phyloP scores from a whole-genome alignment of 352 stramenopile species.

The Pythium sukuiense region DNA sequence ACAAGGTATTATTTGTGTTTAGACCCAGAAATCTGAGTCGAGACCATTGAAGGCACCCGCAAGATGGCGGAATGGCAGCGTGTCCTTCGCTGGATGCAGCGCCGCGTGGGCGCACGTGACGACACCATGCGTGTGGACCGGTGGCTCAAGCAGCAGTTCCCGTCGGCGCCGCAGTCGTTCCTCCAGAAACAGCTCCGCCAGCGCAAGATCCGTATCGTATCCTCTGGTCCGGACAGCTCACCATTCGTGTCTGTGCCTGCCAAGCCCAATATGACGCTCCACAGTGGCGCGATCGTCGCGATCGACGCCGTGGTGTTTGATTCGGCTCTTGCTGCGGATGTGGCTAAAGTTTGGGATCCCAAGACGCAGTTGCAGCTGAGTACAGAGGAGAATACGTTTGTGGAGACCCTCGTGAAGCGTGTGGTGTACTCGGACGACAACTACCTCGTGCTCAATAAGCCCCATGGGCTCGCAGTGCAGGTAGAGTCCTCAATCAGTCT shows the following conservation, averaged over 20 bases:
- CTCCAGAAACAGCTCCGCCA: conserved; percentile 65
- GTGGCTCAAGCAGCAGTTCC: conserved; percentile 61
- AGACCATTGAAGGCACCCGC: neutral
- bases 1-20: neutral
- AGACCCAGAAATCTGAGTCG: conserved; percentile 8
- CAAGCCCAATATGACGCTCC: conserved; percentile 39
- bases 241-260: neutral
- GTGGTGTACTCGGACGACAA: conserved; percentile 55
- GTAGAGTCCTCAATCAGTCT: conserved; percentile 4
- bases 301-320: conserved; percentile 57
- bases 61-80: conserved; percentile 35
- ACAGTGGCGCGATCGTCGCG: conserved; percentile 40
- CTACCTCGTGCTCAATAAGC: conserved; percentile 70
- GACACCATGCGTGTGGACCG: conserved; percentile 66
- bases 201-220: conserved; percentile 59
- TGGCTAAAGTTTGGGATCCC: neutral
- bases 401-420: conserved; percentile 34
- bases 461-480: conserved; percentile 65
- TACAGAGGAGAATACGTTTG: conserved; percentile 1
- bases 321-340: neutral
- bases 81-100: conserved; percentile 54
- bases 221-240: conserved; percentile 3
- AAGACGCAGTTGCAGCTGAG: neutral
- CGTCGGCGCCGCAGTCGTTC: conserved; percentile 49
- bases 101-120: conserved; percentile 43